Evolutionary conservation across 73 alveolate genomes (phyloP).

Genomic region (Halteria grandinella): DNA sequence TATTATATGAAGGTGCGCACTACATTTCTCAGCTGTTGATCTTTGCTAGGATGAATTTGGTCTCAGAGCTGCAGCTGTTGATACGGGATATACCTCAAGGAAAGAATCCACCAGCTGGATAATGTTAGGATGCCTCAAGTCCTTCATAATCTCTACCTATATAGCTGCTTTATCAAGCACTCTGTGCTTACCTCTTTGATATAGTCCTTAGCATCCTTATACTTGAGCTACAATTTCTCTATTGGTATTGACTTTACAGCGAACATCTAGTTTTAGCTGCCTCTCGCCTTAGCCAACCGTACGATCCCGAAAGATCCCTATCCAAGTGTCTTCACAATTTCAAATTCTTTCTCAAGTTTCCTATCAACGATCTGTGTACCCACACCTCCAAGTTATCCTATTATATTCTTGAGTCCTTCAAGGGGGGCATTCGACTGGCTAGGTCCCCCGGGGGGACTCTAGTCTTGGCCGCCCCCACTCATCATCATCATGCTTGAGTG

Average conservation of each 20-base stretch:
- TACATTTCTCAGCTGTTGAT: not conserved
- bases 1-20: constrained; percentile 39
- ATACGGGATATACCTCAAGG: not conserved
- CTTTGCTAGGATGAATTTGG: not conserved
- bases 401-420: too few relatives aligned
- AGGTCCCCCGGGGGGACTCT: too few relatives aligned
- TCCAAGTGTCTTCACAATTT: constrained; percentile 15
- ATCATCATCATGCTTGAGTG: too few relatives aligned
- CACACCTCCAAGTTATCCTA: too few relatives aligned
- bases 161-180: not conserved
- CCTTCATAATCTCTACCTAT: constrained; percentile 49
- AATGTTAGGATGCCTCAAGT: constrained; percentile 27
- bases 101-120: constrained; percentile 46
- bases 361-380: too few relatives aligned
- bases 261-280: constrained; percentile 2
- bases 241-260: constrained; percentile 23
- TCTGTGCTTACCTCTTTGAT: constrained; percentile 25
- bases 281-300: not conserved
- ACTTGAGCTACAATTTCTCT: constrained; percentile 4
- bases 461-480: too few relatives aligned
- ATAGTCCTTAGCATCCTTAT: constrained; percentile 30
- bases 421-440: too few relatives aligned
- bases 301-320: constrained; percentile 52
- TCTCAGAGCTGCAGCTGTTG: not conserved
- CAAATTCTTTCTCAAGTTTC: too few relatives aligned